Evolutionary conservation across 2,329 filamentous ascomycete genomes (phyloP), one percentile per base, ranked within the genome.

Genomic region (Epichloe baconii): DNA sequence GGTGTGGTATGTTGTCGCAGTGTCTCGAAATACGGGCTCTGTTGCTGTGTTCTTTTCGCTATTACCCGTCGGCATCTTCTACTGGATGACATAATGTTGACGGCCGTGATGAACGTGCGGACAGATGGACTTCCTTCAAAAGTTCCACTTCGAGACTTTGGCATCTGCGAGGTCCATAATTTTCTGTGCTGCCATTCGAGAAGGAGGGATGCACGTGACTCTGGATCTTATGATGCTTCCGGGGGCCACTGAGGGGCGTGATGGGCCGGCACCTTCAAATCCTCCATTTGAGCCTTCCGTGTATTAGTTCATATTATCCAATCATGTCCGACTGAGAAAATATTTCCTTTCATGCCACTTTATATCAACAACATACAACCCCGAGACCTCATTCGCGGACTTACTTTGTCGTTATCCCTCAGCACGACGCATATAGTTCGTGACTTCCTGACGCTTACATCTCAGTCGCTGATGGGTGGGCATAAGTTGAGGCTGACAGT

Each of bases 191-290:
- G 48, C 40, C 12, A 50, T 50, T 53, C 51, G 51, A 43, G 51
- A 48, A 49, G 34, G 35, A 5, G 4, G 5, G 23, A n/a, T 10
- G 21, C 56, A 62, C 59, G 59, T 62, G 59, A 62, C 49, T 35
- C 34, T 4, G 26, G 52, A 52, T 53, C 52, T 51, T 47, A 43
- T 49, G 50, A 56, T 56, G 53, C 47, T 53, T 52, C 54, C 52
- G 46, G 54, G 49, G 46, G 46, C 26, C n/a, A 47, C 41, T 57
- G 56, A 57, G 58, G 59, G 57, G 57, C 56, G 44, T 47, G 48
- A 58, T 58, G 54, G 50, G 54, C 51, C 52, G 57, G 58, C 52
- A 52, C 52, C 55, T 55, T 55, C 54, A 55, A 53, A 56, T 56
- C 56, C 54, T 54, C 55, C 54, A 54, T 56, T 55, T 56, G 55